A percentile compares a stretch with the other conserved stretches of the same genome.
phyloP scores from a whole-genome alignment of 257 asterid genomes.

The Gardenia jasminoides region DNA sequence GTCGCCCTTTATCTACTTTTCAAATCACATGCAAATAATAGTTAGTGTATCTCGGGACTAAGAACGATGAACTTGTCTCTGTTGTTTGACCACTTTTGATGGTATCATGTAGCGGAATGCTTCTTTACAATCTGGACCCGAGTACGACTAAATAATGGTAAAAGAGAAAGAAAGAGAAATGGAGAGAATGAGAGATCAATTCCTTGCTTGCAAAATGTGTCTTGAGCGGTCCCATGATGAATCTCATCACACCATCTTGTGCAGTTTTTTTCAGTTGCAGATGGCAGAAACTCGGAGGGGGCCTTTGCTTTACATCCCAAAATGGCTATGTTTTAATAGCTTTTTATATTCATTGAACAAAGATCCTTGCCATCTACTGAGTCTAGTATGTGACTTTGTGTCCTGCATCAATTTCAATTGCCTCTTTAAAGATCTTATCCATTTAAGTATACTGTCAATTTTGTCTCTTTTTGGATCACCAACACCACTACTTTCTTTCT shows the following conservation, averaged over 20 bases:
- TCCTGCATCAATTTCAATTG: not conserved
- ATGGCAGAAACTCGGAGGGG: not conserved
- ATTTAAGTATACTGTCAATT: not conserved
- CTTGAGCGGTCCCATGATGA: constrained; percentile 28
- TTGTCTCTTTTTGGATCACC: not conserved
- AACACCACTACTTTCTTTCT: no score
- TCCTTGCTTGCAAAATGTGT: constrained; percentile 28
- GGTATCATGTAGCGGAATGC: not conserved
- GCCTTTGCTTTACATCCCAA: not conserved
- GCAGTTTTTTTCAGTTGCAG: not conserved
- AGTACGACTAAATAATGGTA: not conserved
- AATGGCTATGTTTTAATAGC: not conserved
- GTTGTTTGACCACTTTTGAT: not conserved
- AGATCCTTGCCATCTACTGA: not conserved
- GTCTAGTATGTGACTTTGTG: not conserved
- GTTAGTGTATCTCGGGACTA: no score
- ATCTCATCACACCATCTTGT: constrained; percentile 17
- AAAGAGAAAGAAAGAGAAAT: constrained; percentile 8
- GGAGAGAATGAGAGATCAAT: not conserved
- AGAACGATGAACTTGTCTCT: not conserved
- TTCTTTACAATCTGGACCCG: not conserved
- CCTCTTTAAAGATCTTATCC: not conserved
- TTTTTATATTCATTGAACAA: not conserved
- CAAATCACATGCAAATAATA: no score
- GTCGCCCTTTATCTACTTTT: no score